These are phyloP conservation scores for Pezicula rhizophila DNA, from an alignment of 2,329 filamentous ascomycete species.

Conservation along the genomic window DNA sequence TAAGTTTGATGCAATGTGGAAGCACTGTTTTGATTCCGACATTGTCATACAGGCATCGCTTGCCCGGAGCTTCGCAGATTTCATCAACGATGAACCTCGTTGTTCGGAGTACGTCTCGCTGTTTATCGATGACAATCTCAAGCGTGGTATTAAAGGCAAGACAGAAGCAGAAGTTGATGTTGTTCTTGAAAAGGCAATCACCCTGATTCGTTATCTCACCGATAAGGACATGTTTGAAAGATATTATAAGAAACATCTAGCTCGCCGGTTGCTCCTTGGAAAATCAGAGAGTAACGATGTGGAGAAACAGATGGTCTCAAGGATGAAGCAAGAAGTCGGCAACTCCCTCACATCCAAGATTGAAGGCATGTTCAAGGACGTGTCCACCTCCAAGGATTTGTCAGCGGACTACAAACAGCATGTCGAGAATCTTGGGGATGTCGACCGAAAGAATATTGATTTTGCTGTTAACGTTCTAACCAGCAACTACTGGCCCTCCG, in stretches of 20 bases:
- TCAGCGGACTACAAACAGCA: slow-evolving; percentile 71
- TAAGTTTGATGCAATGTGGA: slow-evolving; percentile 81
- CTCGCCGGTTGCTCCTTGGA: slow-evolving; percentile 76
- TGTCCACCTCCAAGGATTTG: slow-evolving; percentile 80
- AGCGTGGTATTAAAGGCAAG: slow-evolving; percentile 88
- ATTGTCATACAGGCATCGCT: slow-evolving; percentile 74
- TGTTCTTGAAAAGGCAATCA: slow-evolving; percentile 83
- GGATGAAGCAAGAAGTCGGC: slow-evolving; percentile 95
- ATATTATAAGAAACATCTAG: slow-evolving; percentile 97
- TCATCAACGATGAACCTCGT: slow-evolving; percentile 85
- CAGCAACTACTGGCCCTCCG: slow-evolving; percentile 90
- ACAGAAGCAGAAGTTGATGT: slow-evolving; percentile 80
- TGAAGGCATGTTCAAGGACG: slow-evolving; percentile 97
- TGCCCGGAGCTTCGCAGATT: slow-evolving; percentile 81
- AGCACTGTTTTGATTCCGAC: slow-evolving; percentile 66
- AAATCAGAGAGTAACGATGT: slow-evolving; percentile 88
- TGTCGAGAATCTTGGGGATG: slow-evolving; percentile 45
- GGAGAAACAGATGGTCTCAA: slow-evolving; percentile 90
- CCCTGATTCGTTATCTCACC: slow-evolving; percentile 77
- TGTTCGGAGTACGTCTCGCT: slow-evolving; percentile 90
- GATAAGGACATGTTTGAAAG: slow-evolving; percentile 94
- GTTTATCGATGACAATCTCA: slow-evolving; percentile 95
- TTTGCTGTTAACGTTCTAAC: slow-evolving; percentile 81
- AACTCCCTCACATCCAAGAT: slow-evolving; percentile 90
- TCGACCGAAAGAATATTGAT: slow-evolving; percentile 61